Conservation (phyloP, 495 filamentous ascomycete genomes). For the Mycothermus thermophilus region DNA sequence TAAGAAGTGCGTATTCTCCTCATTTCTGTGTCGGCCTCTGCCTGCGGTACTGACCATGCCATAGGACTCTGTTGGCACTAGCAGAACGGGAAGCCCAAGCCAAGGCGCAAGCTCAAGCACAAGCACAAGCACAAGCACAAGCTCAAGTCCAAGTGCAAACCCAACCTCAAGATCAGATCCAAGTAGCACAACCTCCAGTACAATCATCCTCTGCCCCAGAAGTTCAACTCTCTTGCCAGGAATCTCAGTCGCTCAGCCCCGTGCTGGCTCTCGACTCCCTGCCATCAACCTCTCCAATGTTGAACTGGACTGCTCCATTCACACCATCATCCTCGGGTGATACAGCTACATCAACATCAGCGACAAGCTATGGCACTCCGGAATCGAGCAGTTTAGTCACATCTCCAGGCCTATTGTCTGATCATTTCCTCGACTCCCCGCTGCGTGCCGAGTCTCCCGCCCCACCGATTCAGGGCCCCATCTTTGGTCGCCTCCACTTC, state of each 20-base stretch:
- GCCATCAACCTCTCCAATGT: background rate
- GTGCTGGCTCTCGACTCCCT: background rate
- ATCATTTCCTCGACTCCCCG: conserved; percentile 1
- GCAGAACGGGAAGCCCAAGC: too few species aligned
- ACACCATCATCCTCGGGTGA: background rate
- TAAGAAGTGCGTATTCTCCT: conserved; percentile 9
- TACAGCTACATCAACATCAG: background rate
- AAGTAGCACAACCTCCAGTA: too few species aligned
- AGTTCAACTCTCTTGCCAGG: too few species aligned
- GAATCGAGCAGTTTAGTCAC: background rate
- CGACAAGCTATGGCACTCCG: background rate
- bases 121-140: too few species aligned
- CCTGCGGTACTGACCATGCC: background rate
- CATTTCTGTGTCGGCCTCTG: background rate
- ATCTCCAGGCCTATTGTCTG: background rate
- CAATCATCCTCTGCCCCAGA: too few species aligned
- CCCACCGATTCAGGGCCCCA: background rate
- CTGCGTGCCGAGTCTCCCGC: background rate
- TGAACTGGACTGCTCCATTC: background rate
- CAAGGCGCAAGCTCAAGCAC: too few species aligned
- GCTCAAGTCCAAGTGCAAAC: too few species aligned
- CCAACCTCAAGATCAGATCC: background rate
- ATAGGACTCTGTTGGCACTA: too few species aligned
- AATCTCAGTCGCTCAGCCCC: too few species aligned
- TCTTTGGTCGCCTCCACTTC: conserved; percentile 31